Conservation (phyloP, 2,329 filamentous ascomycete species). For the Fusarium lateritium region DNA sequence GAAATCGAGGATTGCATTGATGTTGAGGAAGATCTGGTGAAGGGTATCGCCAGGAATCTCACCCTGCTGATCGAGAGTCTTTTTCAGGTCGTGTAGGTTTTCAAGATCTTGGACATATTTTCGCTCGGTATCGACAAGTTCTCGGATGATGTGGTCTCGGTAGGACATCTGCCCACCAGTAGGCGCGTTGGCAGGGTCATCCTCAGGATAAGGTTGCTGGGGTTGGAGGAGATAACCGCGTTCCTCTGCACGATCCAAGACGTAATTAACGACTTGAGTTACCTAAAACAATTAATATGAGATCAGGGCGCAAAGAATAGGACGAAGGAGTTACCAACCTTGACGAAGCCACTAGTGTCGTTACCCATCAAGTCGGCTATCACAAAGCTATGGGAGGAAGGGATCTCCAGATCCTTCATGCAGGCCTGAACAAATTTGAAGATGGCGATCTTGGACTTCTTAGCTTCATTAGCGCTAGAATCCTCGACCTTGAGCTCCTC, state of each 20-base stretch:
- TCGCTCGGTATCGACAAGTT: slow-evolving; percentile 93
- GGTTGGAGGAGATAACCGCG: slow-evolving; percentile 79
- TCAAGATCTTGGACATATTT: slow-evolving; percentile 99
- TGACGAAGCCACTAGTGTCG: slow-evolving; percentile 97
- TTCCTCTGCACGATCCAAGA: slow-evolving; percentile 87
- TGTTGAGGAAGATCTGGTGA: slow-evolving; percentile 96
- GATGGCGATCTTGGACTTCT: slow-evolving; percentile 87
- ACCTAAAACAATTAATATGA: slow-evolving; percentile 62
- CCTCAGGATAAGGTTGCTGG: slow-evolving; percentile 71
- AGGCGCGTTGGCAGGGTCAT: slow-evolving; percentile 62
- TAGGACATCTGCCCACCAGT: slow-evolving; percentile 79
- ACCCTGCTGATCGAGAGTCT: slow-evolving; percentile 87
- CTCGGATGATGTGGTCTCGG: slow-evolving; percentile 89
- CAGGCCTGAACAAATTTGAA: slow-evolving; percentile 96
- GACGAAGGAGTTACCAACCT: slow-evolving; percentile 67
- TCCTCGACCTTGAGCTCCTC: slow-evolving; percentile 78
- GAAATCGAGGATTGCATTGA: slow-evolving; percentile 95
- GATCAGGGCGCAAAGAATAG: not conserved
- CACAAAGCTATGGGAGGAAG: slow-evolving; percentile 88
- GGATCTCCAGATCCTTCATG: slow-evolving; percentile 83
- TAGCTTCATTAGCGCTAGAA: slow-evolving; percentile 73
- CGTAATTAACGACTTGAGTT: slow-evolving; percentile 90
- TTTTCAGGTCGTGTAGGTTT: slow-evolving; percentile 92
- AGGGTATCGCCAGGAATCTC: slow-evolving; percentile 90
- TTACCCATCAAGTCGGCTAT: slow-evolving; percentile 92